phyloP scores from a whole-genome alignment of 2,329 filamentous ascomycete species.

The Colletotrichum sp. region DNA sequence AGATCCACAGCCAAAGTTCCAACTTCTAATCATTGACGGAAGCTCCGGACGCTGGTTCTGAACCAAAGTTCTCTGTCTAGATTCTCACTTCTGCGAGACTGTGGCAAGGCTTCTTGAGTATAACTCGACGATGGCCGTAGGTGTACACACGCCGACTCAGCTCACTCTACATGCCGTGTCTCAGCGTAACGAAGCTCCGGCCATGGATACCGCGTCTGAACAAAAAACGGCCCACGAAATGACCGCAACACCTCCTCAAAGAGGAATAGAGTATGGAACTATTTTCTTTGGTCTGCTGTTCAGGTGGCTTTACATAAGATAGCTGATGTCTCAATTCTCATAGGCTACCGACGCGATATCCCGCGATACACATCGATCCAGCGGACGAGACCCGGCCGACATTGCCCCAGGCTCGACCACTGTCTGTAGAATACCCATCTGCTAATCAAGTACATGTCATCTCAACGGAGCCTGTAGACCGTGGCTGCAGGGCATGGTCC shows the following conservation, averaged over 20 bases:
- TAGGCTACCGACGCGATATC: not conserved
- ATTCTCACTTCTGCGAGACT: not conserved
- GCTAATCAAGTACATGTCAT: slow-evolving; percentile 26
- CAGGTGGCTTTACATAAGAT: not conserved
- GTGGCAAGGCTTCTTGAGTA: not conserved
- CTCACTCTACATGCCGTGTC: not conserved
- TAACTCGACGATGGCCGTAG: not conserved
- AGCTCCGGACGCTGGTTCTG: not conserved
- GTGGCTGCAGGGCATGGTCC: slow-evolving; percentile 6
- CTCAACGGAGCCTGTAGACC: slow-evolving; percentile 19
- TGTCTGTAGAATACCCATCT: not conserved
- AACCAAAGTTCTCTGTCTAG: not conserved
- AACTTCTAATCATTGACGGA: not conserved
- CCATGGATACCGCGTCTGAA: not conserved
- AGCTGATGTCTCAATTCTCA: not conserved
- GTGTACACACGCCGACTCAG: not conserved
- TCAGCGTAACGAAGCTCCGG: not conserved
- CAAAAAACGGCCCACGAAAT: not conserved
- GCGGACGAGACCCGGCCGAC: slow-evolving; percentile 24
- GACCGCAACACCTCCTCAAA: not conserved
- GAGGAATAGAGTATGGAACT: not conserved
- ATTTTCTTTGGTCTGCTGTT: not conserved
- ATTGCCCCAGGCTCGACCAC: not conserved
- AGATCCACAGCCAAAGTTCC: not conserved
- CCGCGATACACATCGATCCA: slow-evolving; percentile 24